These are phyloP conservation scores for Batkoa obscura DNA, from an alignment of 371 early-diverging fungal species.

Conservation along the genomic window DNA sequence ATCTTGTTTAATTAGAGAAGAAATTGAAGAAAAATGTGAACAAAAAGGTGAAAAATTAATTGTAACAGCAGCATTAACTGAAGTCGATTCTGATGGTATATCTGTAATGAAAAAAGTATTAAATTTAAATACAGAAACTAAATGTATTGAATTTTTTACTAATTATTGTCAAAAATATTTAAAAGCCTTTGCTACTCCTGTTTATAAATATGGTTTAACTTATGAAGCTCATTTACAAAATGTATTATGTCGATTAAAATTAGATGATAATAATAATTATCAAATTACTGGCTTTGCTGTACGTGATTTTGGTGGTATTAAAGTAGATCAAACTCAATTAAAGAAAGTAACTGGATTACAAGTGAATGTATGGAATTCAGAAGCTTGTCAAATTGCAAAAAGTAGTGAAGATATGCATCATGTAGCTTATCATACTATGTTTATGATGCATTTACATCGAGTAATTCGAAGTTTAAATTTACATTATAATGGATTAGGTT, in stretches of 20 bases:
- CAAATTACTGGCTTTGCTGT: conserved; percentile 38
- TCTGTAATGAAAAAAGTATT: conserved; percentile 26
- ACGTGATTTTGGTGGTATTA: conserved; percentile 60
- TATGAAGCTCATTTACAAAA: conserved; percentile 61
- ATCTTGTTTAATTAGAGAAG: conserved; percentile 39
- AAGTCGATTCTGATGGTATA: conserved; percentile 26
- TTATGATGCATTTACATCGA: conserved; percentile 43
- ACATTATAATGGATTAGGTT: conserved; percentile 42
- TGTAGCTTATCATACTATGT: conserved; percentile 33
- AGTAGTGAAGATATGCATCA: conserved; percentile 21
- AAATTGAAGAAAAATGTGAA: conserved; percentile 11
- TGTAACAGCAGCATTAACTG: conserved; percentile 41
- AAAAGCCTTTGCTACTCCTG: conserved; percentile 40
- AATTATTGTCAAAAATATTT: conserved; percentile 26
- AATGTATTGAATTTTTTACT: conserved; percentile 28
- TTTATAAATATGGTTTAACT: conserved; percentile 39
- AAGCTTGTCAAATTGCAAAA: conserved; percentile 30
- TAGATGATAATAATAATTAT: conserved; percentile 15
- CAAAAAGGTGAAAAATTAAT: conserved; percentile 27
- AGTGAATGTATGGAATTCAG: conserved; percentile 28
- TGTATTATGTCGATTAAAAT: conserved; percentile 29
- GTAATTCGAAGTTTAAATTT: conserved; percentile 39
- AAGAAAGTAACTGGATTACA: conserved; percentile 17
- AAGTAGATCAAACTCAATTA: conserved; percentile 33
- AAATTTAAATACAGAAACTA: conserved; percentile 27